Evolutionary conservation across 345 rosid species (phyloP).

Genomic region (Populus nigra): DNA sequence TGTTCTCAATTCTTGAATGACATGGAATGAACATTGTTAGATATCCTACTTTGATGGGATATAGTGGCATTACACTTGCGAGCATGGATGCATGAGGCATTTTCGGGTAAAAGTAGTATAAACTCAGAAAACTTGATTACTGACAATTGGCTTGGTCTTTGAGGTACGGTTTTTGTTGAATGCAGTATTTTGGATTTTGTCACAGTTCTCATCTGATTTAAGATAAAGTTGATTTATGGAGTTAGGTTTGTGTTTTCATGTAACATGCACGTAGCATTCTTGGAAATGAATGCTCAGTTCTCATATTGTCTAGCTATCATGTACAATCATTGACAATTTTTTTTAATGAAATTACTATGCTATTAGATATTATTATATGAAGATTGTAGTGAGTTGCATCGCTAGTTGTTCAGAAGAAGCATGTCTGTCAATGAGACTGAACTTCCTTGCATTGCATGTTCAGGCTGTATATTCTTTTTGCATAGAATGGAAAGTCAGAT

Average conservation of each 20-base stretch:
- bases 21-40: neutral
- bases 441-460: neutral
- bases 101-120: neutral
- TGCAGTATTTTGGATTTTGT: neutral
- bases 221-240: neutral
- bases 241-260: neutral
- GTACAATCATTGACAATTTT: neutral
- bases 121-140: neutral
- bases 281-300: neutral
- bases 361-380: neutral
- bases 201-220: neutral
- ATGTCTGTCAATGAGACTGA: neutral
- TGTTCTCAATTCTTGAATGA: neutral
- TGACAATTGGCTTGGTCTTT: neutral
- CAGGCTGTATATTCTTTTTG: neutral
- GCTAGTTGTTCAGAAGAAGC: neutral
- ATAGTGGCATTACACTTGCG: slow-evolving; percentile 4
- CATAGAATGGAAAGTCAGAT: neutral
- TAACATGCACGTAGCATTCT: neutral
- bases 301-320: neutral
- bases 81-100: neutral
- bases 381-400: neutral
- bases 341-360: neutral
- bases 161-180: neutral
- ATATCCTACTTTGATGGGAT: neutral